phyloP scores from a whole-genome alignment of 495 filamentous ascomycete species.

The Aspergillus incahuasiensis region DNA sequence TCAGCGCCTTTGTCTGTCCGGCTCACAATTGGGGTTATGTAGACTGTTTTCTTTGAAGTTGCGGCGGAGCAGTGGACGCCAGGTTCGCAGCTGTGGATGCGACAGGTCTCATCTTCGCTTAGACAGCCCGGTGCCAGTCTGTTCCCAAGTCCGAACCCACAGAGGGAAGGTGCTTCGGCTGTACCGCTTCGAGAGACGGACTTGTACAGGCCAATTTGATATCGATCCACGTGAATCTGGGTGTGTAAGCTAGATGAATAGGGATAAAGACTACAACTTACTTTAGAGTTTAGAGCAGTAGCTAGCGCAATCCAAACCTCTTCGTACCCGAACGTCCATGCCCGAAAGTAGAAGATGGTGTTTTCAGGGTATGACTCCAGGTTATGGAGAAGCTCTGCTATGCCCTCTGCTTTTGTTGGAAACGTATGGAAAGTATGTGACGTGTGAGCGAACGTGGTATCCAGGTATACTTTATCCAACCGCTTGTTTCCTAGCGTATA shows the following conservation, averaged over 20 bases:
- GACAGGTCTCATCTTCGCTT: conserved; percentile 56
- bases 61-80: conserved; percentile 58
- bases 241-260: conserved; percentile 8
- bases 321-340: conserved; percentile 94
- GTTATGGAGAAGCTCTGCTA: conserved; percentile 68
- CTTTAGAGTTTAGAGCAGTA: conserved; percentile 60
- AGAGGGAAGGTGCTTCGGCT: conserved; percentile 60
- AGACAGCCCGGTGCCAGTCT: conserved; percentile 62
- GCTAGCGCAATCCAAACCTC: conserved; percentile 87
- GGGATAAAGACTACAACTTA: conserved; percentile 20
- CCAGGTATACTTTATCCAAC: conserved; percentile 79
- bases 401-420: conserved; percentile 61
- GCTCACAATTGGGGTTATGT: conserved; percentile 72
- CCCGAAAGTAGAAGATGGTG: conserved; percentile 77
- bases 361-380: conserved; percentile 64
- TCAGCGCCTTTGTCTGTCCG: conserved; percentile 52
- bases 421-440: conserved; percentile 46
- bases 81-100: conserved; percentile 85
- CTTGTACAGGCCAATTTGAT: conserved; percentile 69
- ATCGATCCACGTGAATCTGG: conserved; percentile 77
- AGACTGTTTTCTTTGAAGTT: conserved; percentile 55
- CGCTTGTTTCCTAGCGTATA: conserved; percentile 62
- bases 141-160: conserved; percentile 76
- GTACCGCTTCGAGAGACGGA: conserved; percentile 50
- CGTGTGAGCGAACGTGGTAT: conserved; percentile 68